Evolutionary conservation across 2,329 filamentous ascomycete genomes (phyloP).

Genomic region (Diaporthe australafricana): DNA sequence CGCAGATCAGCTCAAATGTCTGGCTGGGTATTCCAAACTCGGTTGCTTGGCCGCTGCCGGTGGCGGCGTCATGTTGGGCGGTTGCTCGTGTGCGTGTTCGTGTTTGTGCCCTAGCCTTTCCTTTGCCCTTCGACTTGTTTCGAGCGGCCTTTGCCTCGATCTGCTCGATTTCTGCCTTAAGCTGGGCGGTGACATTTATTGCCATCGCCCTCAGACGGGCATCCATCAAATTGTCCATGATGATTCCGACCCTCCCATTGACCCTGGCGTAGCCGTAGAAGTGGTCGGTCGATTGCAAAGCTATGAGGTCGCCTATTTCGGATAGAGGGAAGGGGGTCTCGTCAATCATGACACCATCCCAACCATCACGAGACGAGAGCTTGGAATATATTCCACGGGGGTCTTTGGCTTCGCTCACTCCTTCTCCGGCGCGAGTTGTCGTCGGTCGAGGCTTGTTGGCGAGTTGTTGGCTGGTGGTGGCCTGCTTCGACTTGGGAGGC

Average conservation of each 20-base stretch:
- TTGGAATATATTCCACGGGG: background rate
- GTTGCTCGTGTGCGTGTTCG: background rate
- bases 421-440: background rate
- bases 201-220: background rate
- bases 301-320: background rate
- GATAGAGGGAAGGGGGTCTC: background rate
- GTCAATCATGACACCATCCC: background rate
- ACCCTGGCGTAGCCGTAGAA: constrained; percentile 2
- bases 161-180: background rate
- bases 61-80: background rate
- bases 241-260: background rate
- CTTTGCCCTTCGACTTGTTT: background rate
- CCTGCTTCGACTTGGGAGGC: background rate
- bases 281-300: background rate
- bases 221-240: background rate
- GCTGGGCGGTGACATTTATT: too few species aligned
- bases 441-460: background rate
- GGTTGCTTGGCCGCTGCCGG: background rate
- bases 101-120: background rate
- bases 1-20: background rate
- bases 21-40: background rate
- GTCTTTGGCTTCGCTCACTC: background rate
- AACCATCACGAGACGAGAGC: background rate
- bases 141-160: too few species aligned
- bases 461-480: background rate